Evolutionary conservation across 306 rosid genomes (phyloP).

Genomic region (Abrus precatorius): DNA sequence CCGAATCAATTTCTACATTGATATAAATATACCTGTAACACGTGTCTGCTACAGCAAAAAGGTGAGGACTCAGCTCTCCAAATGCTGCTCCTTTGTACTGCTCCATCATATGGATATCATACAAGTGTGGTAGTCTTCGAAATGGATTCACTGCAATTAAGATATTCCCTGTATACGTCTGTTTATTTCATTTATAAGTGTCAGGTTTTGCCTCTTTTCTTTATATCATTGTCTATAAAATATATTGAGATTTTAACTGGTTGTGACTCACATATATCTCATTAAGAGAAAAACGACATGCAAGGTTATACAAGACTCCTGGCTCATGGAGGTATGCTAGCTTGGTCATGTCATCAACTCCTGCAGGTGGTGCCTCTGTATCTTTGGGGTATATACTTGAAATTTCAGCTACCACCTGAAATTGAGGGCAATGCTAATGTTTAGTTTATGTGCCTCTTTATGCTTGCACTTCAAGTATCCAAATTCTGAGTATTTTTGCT

Average conservation of each 20-base stretch:
- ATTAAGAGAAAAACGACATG: conserved; percentile 75
- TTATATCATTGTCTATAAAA: conserved; percentile 7
- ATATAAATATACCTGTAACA: conserved; percentile 70
- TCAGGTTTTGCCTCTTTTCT: conserved; percentile 42
- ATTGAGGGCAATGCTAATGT: conserved; percentile 41
- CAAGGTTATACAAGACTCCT: conserved; percentile 77
- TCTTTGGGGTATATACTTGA: conserved; percentile 86
- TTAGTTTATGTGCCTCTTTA: conserved; percentile 36
- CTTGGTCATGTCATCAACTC: conserved; percentile 96
- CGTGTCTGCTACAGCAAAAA: conserved; percentile 90
- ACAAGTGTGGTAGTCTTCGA: conserved; percentile 84
- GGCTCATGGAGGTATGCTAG: conserved; percentile 89
- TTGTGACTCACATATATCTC: conserved; percentile 84
- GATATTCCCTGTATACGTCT: conserved; percentile 92
- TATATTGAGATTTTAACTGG: not conserved
- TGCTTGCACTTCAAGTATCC: conserved; percentile 39
- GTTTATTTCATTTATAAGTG: conserved; percentile 47
- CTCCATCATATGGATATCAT: conserved; percentile 87
- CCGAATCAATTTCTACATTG: conserved; percentile 42
- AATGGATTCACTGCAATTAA: conserved; percentile 90
- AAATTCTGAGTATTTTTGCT: conserved; percentile 24
- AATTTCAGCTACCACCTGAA: conserved; percentile 77
- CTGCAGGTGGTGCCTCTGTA: conserved; percentile 90
- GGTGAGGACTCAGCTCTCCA: conserved; percentile 95
- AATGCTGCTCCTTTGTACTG: conserved; percentile 90